Evolutionary conservation across 805 yeast genomes (phyloP).

Genomic region (Candida arabinofermentans): DNA sequence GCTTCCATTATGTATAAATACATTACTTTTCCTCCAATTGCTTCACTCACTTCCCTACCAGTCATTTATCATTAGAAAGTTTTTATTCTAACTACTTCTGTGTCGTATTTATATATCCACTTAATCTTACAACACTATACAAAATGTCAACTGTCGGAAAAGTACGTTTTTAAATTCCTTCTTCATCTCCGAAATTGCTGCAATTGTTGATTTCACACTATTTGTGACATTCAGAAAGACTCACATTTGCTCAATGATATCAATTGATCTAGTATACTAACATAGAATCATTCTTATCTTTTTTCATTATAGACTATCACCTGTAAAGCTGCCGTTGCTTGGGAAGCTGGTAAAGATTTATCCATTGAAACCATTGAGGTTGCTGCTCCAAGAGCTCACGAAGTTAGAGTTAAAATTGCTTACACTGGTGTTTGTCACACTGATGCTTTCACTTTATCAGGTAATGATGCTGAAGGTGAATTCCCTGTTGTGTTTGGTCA

Average conservation of each 20-base stretch:
- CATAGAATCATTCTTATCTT: not conserved
- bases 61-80: not conserved
- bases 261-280: not conserved
- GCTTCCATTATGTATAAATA: too few species aligned
- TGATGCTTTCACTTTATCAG: constrained; percentile 94
- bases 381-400: constrained; percentile 93
- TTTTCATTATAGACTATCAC: constrained; percentile 41
- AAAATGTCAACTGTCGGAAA: constrained; percentile 31
- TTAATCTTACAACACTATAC: not conserved
- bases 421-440: constrained; percentile 98
- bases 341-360: constrained; percentile 82
- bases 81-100: too few species aligned
- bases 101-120: too few species aligned
- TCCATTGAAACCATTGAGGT: constrained; percentile 85
- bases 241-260: not conserved
- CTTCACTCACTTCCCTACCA: not conserved
- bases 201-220: not conserved
- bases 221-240: not conserved
- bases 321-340: constrained; percentile 96
- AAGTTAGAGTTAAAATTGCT: constrained; percentile 84
- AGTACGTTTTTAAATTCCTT: constrained; percentile 13
- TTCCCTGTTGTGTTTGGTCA: constrained; percentile 94
- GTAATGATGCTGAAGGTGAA: constrained; percentile 93
- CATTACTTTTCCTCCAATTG: not conserved
- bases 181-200: not conserved